A percentile compares a stretch with the other conserved stretches of the same genome.
These are phyloP conservation scores for Pythium vanterpoolii DNA, from an alignment of 352 stramenopile species.

Conservation along the genomic window DNA sequence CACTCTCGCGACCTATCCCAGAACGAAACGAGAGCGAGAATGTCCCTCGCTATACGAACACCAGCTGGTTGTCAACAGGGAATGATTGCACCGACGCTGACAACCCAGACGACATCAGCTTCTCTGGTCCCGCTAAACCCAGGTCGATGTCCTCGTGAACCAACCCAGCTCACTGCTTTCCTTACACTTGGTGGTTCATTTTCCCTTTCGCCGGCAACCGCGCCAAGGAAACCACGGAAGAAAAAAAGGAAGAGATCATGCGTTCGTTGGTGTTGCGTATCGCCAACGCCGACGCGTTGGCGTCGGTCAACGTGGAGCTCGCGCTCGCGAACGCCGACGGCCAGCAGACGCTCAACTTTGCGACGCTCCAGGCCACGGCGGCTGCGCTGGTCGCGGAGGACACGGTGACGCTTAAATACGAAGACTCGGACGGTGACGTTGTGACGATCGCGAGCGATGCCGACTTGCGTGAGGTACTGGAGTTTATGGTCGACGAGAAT, in stretches of 20 bases:
- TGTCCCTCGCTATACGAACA: slow-evolving; percentile 18
- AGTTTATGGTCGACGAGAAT: slow-evolving; percentile 53
- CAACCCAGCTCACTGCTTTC: neutral
- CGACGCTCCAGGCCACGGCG: slow-evolving; percentile 22
- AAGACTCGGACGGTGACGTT: slow-evolving; percentile 53
- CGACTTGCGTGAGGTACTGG: slow-evolving; percentile 45
- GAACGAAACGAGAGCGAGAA: slow-evolving; percentile 17
- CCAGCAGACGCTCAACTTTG: slow-evolving; percentile 25
- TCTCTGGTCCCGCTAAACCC: neutral
- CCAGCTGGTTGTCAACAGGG: neutral
- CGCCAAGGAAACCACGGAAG: slow-evolving; percentile 15
- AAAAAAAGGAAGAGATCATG: slow-evolving; percentile 12
- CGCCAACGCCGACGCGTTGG: slow-evolving; percentile 13
- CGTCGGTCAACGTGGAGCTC: slow-evolving; percentile 18
- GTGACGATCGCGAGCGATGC: slow-evolving; percentile 53
- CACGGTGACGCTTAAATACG: slow-evolving; percentile 39
- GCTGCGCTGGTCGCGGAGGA: slow-evolving; percentile 23
- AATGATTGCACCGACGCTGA: neutral
- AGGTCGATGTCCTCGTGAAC: neutral
- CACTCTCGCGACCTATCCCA: slow-evolving; percentile 20
- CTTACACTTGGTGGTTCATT: slow-evolving; percentile 21
- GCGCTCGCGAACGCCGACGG: slow-evolving; percentile 25
- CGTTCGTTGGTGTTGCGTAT: slow-evolving; percentile 28
- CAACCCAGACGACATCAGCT: neutral
- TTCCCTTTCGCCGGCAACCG: slow-evolving; percentile 27